Evolutionary conservation across 805 yeast species (phyloP).

Genomic region (Suhomyces xylopsoci): DNA sequence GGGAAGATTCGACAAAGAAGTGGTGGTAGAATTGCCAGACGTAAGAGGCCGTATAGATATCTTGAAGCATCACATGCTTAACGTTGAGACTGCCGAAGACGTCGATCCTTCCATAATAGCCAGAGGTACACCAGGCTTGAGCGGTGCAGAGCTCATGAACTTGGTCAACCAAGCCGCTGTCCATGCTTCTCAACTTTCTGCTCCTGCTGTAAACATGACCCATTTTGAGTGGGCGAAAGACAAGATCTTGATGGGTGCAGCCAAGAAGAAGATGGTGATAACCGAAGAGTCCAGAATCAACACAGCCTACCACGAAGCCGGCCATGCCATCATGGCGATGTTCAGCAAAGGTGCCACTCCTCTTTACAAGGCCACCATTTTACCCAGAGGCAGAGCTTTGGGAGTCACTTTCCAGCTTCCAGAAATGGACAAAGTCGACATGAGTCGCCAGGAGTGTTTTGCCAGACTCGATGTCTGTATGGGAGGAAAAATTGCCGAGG

Average conservation of each 20-base stretch:
- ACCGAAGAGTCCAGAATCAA: constrained; percentile 91
- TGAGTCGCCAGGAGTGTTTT: constrained; percentile 82
- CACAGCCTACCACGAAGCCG: constrained; percentile 98
- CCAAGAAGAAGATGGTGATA: constrained; percentile 94
- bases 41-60: constrained; percentile 96
- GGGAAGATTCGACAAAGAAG: constrained; percentile 95
- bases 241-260: constrained; percentile 97
- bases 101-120: constrained; percentile 91
- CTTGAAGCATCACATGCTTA: constrained; percentile 84
- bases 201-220: constrained; percentile 81
- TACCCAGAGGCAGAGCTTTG: constrained; percentile 94
- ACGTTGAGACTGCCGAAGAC: constrained; percentile 78
- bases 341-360: constrained; percentile 93
- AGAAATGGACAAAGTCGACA: constrained; percentile 96
- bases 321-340: constrained; percentile 98
- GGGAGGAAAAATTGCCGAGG: constrained; percentile 99
- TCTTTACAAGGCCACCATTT: constrained; percentile 91
- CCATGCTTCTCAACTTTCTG: constrained; percentile 89
- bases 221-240: constrained; percentile 99
- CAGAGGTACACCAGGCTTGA: constrained; percentile 94
- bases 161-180: constrained; percentile 98
- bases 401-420: constrained; percentile 98
- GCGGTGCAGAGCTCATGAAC: constrained; percentile 97
- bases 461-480: constrained; percentile 95
- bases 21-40: constrained; percentile 93